A percentile compares a stretch with the other conserved stretches of the same genome.
Evolutionary conservation across 352 stramenopile genomes (phyloP).

Genomic region (Phytophthora europaea): DNA sequence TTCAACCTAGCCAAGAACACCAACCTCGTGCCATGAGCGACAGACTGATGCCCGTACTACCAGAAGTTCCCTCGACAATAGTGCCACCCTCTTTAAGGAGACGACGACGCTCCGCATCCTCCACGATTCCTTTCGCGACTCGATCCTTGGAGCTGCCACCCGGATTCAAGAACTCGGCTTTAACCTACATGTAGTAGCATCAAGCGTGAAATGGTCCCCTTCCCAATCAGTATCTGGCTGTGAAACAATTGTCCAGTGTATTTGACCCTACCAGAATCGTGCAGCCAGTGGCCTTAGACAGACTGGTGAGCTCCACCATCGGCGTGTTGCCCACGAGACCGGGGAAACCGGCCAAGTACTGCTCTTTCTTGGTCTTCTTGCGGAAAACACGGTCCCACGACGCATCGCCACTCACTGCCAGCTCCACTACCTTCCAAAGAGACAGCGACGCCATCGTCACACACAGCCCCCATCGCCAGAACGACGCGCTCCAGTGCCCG

Average conservation of each 20-base stretch:
- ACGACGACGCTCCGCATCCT: slow-evolving; percentile 91
- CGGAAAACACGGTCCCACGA: slow-evolving; percentile 19
- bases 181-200: slow-evolving; percentile 72
- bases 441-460: slow-evolving; percentile 73
- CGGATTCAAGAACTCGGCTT: slow-evolving; percentile 98
- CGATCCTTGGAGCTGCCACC: slow-evolving; percentile 98
- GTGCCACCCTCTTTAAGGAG: slow-evolving; percentile 92
- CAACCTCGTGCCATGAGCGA: slow-evolving; percentile 92
- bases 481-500: slow-evolving; percentile 51
- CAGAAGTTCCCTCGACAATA: slow-evolving; percentile 98
- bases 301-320: slow-evolving; percentile 89
- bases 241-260: neutral
- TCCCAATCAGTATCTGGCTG: slow-evolving; percentile 1
- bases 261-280: slow-evolving; percentile 75
- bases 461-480: slow-evolving; percentile 68
- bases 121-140: slow-evolving; percentile 96
- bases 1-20: slow-evolving; percentile 12
- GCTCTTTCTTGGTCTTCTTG: slow-evolving; percentile 40
- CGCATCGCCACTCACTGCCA: slow-evolving; percentile 30
- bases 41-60: slow-evolving; percentile 98
- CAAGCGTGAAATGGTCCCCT: neutral
- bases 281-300: slow-evolving; percentile 94
- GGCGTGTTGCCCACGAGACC: slow-evolving; percentile 95
- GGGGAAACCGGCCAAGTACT: slow-evolving; percentile 63
- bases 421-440: slow-evolving; percentile 75